phyloP scores from a whole-genome alignment of 768 basidiomycete species.

The Gautieria morchelliformis region DNA sequence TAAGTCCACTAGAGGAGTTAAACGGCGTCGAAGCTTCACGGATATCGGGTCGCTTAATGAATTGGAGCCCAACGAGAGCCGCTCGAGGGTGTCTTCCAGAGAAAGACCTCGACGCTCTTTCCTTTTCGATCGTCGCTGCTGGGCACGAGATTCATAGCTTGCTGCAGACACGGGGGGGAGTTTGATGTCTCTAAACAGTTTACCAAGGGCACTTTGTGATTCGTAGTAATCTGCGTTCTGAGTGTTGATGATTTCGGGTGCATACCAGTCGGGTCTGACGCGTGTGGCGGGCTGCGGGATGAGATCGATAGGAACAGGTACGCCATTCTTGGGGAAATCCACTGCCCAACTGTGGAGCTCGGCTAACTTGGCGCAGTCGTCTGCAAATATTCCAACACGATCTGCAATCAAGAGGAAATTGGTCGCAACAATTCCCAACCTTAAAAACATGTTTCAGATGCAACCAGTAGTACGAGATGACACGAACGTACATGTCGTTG shows the following conservation, averaged over 20 bases:
- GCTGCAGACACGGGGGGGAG: conserved; percentile 30
- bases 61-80: conserved; percentile 25
- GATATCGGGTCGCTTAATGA: not conserved
- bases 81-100: conserved; percentile 25
- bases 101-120: conserved; percentile 9
- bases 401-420: conserved; percentile 63
- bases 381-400: conserved; percentile 42
- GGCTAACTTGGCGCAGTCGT: conserved; percentile 43
- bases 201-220: conserved; percentile 48
- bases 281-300: conserved; percentile 34
- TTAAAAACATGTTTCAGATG: conserved; percentile 34
- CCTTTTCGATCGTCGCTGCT: conserved; percentile 15
- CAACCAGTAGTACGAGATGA: not conserved
- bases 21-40: not conserved
- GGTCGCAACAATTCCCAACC: conserved; percentile 50
- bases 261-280: conserved; percentile 55
- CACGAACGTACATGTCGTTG: conserved; percentile 39
- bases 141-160: conserved; percentile 13
- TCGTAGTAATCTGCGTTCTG: conserved; percentile 30
- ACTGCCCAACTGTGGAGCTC: conserved; percentile 54
- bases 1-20: conserved; percentile 15
- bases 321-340: conserved; percentile 55
- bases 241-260: conserved; percentile 40
- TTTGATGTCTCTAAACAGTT: conserved; percentile 51
- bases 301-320: conserved; percentile 29